Conservation (phyloP, 306 rosid genomes). For the Abrus precatorius region DNA sequence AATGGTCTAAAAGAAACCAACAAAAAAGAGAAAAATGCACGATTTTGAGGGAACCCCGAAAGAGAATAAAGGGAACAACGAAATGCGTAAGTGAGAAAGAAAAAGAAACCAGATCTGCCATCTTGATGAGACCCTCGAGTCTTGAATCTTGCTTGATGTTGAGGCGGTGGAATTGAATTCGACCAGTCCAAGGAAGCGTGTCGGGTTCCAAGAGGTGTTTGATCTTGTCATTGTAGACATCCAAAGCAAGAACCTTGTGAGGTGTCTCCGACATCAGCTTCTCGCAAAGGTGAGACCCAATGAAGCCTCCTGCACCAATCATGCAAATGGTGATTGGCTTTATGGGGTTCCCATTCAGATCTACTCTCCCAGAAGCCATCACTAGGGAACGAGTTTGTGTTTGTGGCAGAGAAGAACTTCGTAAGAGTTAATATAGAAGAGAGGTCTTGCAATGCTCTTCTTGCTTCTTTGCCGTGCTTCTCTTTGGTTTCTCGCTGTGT, state of each 20-base stretch:
- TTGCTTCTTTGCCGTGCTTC: neutral
- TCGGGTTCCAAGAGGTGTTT: constrained; percentile 84
- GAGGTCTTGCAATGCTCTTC: too few species aligned
- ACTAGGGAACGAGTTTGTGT: neutral
- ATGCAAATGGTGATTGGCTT: constrained; percentile 88
- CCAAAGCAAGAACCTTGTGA: constrained; percentile 82
- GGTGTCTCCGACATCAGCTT: constrained; percentile 83
- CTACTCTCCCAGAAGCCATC: constrained; percentile 72
- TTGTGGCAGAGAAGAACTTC: neutral
- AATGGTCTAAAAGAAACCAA: constrained; percentile 64
- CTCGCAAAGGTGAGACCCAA: constrained; percentile 94
- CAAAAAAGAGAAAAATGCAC: neutral
- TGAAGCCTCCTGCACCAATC: constrained; percentile 98
- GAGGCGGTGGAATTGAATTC: constrained; percentile 91
- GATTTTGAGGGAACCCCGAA: constrained; percentile 6
- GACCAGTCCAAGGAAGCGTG: constrained; percentile 71
- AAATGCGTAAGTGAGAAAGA: neutral
- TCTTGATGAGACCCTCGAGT: constrained; percentile 90
- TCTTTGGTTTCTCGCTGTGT: neutral
- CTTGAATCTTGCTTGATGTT: constrained; percentile 91
- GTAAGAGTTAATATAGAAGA: neutral
- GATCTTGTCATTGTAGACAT: constrained; percentile 91
- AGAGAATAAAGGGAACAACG: neutral
- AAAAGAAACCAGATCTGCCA: constrained; percentile 81
- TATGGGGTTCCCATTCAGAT: constrained; percentile 83